Evolutionary conservation across 176 grass and related monocot genomes (phyloP), one percentile per base, ranked within the genome.

Genomic region (Zea luxurians): DNA sequence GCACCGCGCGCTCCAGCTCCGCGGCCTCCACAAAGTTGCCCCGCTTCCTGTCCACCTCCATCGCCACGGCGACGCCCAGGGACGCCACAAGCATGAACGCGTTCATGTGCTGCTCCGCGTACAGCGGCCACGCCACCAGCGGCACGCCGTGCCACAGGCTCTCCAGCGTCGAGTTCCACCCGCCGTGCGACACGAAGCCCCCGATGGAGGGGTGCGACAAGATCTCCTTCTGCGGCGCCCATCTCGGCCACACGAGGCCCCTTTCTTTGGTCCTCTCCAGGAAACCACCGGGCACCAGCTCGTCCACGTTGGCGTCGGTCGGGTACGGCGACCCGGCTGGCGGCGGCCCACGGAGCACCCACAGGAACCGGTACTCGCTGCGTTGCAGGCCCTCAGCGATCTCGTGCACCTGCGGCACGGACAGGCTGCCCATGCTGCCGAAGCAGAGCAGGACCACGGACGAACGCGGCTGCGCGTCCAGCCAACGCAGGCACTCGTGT

Each of bases 91-190:
- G 21, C 73, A 66, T 37, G 46, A 89, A 73, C 20, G 84, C 87
- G 46, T 93, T 93, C 78, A 93, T 10, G 64, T 86, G 84, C 78
- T 93, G 87, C 81, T 93, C 91, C 12, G 87, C 91, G 63, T 83
- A 83, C 17, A 80, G 81, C n/a, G 86, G 86, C 83, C 83, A 78
- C 2, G 82, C 53, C 13, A 64, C 57, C 65, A 93, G 68, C 15
- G 87, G 90, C 55, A 92, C 83, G 44, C 78, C 86, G 77, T 48
- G 74, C 72, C 79, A 83, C 71, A 88, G 18, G 57, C 90, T 83
- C 89, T 92, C 93, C 15, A 90, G 78, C 7, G 15, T 21, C 4
- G 87, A 96, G 79, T 87, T 89, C 87, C 89, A 96, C 2, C 89
- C 84, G 50, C 90, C 83, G 81, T 96, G 93, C 17, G 93, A 88